phyloP scores from a whole-genome alignment of 257 asterid species.

The Gardenia jasminoides region DNA sequence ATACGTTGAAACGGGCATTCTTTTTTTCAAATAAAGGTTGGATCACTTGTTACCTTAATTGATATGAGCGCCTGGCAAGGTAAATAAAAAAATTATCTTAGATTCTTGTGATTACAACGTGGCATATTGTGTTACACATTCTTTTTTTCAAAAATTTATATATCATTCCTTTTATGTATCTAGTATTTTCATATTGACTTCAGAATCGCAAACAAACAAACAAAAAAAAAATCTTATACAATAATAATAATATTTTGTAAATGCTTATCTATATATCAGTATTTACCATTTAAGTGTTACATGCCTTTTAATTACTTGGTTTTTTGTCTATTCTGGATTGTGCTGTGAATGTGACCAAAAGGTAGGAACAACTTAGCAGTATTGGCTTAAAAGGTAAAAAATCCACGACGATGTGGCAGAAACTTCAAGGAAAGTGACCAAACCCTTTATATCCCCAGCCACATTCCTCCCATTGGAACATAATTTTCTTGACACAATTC shows the following conservation, averaged over 20 bases:
- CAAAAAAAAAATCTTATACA: background rate
- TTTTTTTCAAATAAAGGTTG: too few relatives aligned
- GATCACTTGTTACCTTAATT: too few relatives aligned
- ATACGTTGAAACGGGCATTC: too few relatives aligned
- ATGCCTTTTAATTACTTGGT: background rate
- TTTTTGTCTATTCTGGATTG: background rate
- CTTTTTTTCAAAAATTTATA: too few relatives aligned
- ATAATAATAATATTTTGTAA: background rate
- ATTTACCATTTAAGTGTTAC: background rate
- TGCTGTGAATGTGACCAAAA: background rate
- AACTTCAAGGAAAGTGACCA: background rate
- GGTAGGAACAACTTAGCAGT: background rate
- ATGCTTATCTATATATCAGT: background rate
- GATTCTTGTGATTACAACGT: background rate
- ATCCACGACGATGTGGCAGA: background rate
- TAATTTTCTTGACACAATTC: background rate
- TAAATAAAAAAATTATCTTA: too few relatives aligned
- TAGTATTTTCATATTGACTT: too few relatives aligned
- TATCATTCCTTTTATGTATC: background rate
- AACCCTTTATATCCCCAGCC: conserved; percentile 5
- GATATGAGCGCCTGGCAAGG: background rate
- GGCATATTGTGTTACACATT: background rate
- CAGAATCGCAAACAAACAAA: too few relatives aligned
- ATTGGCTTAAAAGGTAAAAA: conserved; percentile 6
- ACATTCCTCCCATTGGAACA: background rate